Base-by-base conservation (phyloP, 805 yeast genomes). In the Suhomyces faveliae region DNA sequence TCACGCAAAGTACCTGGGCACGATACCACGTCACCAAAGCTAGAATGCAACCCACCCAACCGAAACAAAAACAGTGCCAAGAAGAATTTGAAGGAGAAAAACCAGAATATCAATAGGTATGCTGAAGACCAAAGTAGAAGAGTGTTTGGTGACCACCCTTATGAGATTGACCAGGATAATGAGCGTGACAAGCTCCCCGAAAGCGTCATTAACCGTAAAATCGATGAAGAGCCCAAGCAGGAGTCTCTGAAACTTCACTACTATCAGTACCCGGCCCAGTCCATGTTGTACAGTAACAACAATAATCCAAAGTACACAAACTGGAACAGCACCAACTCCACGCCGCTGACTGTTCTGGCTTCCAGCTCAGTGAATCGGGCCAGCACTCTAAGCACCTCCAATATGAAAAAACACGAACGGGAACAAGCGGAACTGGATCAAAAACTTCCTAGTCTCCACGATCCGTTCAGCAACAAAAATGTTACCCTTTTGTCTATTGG, bases 231-330 rank as follows among this genome's bases (percentile, higher is more conserved):
- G 3, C 43, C 24, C 25, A 17, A 25, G 4, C 37, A 33, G 21
- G 40, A 21, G 11, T 12, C 40, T 2, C 50, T 43, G 35, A 51
- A 52, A 38, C 56, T 54, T n/a, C 52, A 48, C 27, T 61, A 61
- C 38, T 61, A 54, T 35, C 58, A 59, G 49, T 61, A 62, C 41
- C 67, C 67, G 3, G 46, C 56, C 4, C 41, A 49, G 19, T 58
- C 64, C 13, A 39, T 47, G 42, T 47, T 51, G 33, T 45, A 47
- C 38, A 24, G 8, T n/a, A 13, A 17, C n/a, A 19, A 25, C 12
- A 22, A 19, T 33, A 24, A 27, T n/a, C 35, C 43, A 17, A 11
- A 13, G 21, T 19, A 5, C n/a, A 27, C 30, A 3, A 9, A 27
- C 15, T 27, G 30, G 30, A 27, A 27, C 15, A 27, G 15, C 15